A percentile compares a stretch with the other conserved stretches of the same genome.
These are phyloP conservation scores for Amanita rimosa DNA, from an alignment of 768 basidiomycete species.

Conservation along the genomic window DNA sequence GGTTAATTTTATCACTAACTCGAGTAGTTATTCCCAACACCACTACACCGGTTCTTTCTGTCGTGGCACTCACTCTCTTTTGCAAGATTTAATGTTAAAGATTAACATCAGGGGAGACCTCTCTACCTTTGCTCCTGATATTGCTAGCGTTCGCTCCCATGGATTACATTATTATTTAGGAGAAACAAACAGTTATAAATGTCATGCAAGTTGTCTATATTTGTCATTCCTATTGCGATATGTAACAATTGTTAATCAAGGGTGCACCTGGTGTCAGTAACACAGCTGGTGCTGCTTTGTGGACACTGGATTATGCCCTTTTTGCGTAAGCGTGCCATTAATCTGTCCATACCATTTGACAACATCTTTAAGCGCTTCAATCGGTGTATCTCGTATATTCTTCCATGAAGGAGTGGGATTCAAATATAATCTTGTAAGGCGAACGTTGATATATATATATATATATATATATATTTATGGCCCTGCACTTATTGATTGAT, in stretches of 20 bases:
- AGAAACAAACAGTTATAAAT: slow-evolving; percentile 44
- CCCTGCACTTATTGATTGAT: too few relatives aligned
- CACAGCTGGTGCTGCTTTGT: slow-evolving; percentile 58
- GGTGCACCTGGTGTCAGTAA: slow-evolving; percentile 51
- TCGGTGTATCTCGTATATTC: slow-evolving; percentile 42
- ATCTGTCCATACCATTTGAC: not conserved
- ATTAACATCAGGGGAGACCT: slow-evolving; percentile 45
- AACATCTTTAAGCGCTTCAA: slow-evolving; percentile 24
- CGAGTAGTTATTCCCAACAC: slow-evolving; percentile 41
- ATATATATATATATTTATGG: too few relatives aligned
- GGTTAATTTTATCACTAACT: not conserved
- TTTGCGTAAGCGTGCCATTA: slow-evolving; percentile 26
- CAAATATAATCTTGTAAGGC: slow-evolving; percentile 53
- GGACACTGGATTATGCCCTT: slow-evolving; percentile 56
- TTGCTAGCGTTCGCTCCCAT: slow-evolving; percentile 31
- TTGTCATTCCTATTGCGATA: not conserved
- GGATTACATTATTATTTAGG: slow-evolving; percentile 52
- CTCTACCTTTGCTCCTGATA: slow-evolving; percentile 37
- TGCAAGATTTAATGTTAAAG: slow-evolving; percentile 62
- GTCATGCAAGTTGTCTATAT: slow-evolving; percentile 21
- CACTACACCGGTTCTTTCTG: slow-evolving; percentile 54
- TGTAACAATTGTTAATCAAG: slow-evolving; percentile 12
- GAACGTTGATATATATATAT: too few relatives aligned
- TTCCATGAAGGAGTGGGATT: slow-evolving; percentile 63
- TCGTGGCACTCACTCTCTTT: slow-evolving; percentile 34